Conservation (phyloP, 2,329 filamentous ascomycete genomes). For the Cordyceps farinosa region DNA sequence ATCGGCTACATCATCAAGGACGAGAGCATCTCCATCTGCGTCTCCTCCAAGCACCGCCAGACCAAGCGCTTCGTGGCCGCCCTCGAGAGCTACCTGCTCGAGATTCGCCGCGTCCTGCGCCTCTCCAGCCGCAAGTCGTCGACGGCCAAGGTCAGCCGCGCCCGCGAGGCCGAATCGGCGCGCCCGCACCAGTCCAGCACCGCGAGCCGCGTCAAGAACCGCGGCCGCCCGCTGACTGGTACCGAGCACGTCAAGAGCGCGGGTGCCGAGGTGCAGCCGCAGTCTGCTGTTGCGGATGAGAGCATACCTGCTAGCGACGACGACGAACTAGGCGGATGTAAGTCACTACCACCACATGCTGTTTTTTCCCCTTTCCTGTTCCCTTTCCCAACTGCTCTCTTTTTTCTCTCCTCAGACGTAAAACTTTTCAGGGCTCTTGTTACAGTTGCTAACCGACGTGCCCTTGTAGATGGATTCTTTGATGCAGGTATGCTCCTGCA, state of each 20-base stretch:
- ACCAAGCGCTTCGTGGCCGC: constrained; percentile 87
- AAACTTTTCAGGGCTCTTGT: background rate
- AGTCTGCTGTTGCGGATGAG: constrained; percentile 61
- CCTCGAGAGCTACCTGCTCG: constrained; percentile 83
- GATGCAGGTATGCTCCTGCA: constrained; percentile 93
- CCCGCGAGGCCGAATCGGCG: constrained; percentile 50
- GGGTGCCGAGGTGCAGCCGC: constrained; percentile 36
- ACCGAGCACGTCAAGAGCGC: constrained; percentile 44
- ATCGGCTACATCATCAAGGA: constrained; percentile 99
- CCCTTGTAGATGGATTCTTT: constrained; percentile 83
- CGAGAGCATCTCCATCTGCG: constrained; percentile 67
- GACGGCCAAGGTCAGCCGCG: constrained; percentile 44
- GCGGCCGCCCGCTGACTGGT: constrained; percentile 68
- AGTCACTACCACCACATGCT: constrained; percentile 40
- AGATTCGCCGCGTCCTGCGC: constrained; percentile 80
- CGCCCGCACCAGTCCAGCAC: constrained; percentile 26
- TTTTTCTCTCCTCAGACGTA: constrained; percentile 2
- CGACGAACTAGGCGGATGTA: constrained; percentile 90
- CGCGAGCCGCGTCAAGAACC: constrained; percentile 58
- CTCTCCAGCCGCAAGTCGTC: constrained; percentile 54
- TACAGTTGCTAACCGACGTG: constrained; percentile 27
- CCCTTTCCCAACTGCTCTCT: constrained; percentile 5
- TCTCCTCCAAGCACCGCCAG: constrained; percentile 89
- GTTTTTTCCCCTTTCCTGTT: background rate
- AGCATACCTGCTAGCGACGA: constrained; percentile 71